Evolutionary conservation across 179 eudicot species (phyloP).

Genomic region (Corrigiola litoralis): DNA sequence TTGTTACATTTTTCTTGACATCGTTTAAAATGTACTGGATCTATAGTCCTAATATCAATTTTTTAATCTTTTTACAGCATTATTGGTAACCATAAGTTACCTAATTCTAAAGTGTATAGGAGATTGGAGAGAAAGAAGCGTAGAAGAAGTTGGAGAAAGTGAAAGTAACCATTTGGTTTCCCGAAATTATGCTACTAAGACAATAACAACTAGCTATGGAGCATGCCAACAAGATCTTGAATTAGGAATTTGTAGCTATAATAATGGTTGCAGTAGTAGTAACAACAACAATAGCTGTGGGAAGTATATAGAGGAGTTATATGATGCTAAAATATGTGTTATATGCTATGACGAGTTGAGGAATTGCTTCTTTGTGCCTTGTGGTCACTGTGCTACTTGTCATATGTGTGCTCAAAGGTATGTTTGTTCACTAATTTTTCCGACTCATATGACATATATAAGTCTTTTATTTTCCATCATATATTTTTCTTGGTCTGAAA

Average conservation of each 20-base stretch:
- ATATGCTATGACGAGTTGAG: conserved; percentile 32
- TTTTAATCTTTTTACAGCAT: conserved; percentile 11
- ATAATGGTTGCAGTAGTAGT: conserved; percentile 2
- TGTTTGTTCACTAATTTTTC: not conserved
- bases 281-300: not conserved
- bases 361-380: conserved; percentile 38
- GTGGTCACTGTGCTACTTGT: conserved; percentile 41
- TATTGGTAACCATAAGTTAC: conserved; percentile 11
- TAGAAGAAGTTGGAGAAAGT: not conserved
- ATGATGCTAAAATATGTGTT: conserved; percentile 28
- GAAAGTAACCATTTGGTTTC: conserved; percentile 22
- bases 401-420: conserved; percentile 31
- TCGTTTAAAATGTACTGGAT: not conserved
- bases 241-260: conserved; percentile 4
- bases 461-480: too few species aligned
- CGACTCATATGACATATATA: too few species aligned
- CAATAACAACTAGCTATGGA: conserved; percentile 22
- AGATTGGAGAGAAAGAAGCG: conserved; percentile 20
- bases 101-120: conserved; percentile 22
- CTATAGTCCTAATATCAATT: not conserved
- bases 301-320: too few species aligned
- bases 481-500: too few species aligned
- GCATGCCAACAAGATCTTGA: conserved; percentile 25
- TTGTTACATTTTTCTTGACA: not conserved
- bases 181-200: not conserved